Evolutionary conservation across 2,329 filamentous ascomycete genomes (phyloP), one percentile per base, ranked within the genome.

Genomic region (Diaporthe citriasiana): DNA sequence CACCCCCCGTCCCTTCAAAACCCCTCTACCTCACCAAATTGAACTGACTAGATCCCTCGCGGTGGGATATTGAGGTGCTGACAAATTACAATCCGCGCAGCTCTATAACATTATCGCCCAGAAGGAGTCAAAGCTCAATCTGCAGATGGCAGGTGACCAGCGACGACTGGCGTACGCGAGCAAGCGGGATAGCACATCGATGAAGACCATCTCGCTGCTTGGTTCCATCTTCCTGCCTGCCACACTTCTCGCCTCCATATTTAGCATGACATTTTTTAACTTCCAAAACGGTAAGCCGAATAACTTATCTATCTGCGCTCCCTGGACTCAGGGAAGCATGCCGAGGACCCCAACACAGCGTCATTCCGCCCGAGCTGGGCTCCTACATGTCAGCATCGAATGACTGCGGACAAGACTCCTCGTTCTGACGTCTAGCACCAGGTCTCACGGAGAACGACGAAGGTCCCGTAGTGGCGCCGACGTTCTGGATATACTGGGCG

Each of bases 201-300:
- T 92, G 90, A 92, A 92, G 83, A 90, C 89, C 0, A 84, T 92
- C 51, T 91, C 90, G 0, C 85, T 92, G 0, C 87, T 92, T 72
- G 91, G 90, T 38, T 89, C 90, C 53, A 83, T 92, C 53, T 92
- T 92, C 77, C 83, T 92, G 8, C 90, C 90, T 0, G 90, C 90
- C 2, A 91, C 90, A 0, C 91, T 88, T 76, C 85, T 92, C 25
- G 87, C 90, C 12, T 92, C 90, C 0, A 84, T 92, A 33, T 92
- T 92, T 77, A 89, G 87, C 83, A 92, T 92, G 89, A 89, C 89
- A 0, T 92, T 92, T 79, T 92, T 92, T 83, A 87, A 92, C 81
- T 92, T 91, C 77, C 87, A 87, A 76, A 82, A 84, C 51, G 82
- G 86, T 85, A 79, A 75, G 81, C 79, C 55, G 63, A 72, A 42